phyloP scores from a whole-genome alignment of 2,329 filamentous ascomycete genomes.

The Aspergillus ochraceus region DNA sequence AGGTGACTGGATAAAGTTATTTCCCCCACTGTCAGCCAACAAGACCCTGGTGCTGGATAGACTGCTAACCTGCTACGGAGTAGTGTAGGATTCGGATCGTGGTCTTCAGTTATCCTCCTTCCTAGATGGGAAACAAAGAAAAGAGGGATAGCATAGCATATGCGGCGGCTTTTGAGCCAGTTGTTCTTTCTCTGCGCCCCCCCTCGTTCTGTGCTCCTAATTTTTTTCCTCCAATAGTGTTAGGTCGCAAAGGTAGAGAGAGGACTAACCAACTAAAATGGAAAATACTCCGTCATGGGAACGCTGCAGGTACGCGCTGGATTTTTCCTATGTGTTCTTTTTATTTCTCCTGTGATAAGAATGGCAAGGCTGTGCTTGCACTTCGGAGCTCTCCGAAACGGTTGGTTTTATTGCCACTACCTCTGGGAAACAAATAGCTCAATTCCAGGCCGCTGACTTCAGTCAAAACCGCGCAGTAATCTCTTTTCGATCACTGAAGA shows the following conservation, averaged over 20 bases:
- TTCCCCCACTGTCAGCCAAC: not conserved
- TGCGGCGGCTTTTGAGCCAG: not conserved
- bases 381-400: not conserved
- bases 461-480: not conserved
- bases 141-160: not conserved
- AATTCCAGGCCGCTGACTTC: not conserved
- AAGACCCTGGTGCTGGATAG: not conserved
- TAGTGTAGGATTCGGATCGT: not conserved
- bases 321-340: not conserved
- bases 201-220: not conserved
- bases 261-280: not conserved
- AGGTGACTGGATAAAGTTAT: not conserved
- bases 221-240: not conserved
- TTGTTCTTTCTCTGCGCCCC: not conserved
- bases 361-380: not conserved
- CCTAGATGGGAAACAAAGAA: not conserved
- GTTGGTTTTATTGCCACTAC: not conserved
- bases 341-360: not conserved
- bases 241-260: not conserved
- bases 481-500: not conserved
- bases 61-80: not conserved
- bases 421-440: not conserved
- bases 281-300: not conserved
- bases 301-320: not conserved
- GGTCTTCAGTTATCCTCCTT: not conserved